Evolutionary conservation across 1,284 basidiomycete genomes (phyloP), one percentile per base, ranked within the genome.

Genomic region (Cystobasidiaceae sp.): DNA sequence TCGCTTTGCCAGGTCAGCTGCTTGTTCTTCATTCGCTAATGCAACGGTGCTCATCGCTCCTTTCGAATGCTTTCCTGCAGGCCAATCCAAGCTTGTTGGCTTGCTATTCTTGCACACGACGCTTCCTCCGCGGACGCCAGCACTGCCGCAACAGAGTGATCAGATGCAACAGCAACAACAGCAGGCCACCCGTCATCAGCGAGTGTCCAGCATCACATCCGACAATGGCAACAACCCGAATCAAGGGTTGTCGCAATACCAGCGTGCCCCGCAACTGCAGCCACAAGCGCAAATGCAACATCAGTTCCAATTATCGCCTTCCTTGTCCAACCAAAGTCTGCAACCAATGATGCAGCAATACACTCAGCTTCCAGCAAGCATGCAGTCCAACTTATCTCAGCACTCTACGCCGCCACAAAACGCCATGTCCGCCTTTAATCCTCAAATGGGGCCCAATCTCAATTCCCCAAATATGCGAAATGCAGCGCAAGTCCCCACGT

Each of bases 1-100:
- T 64, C 19, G 51, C 61, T 5, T 27, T 64, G 44, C 61, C 61
- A 27, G 51, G 60, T 62, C 28, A 41, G 60, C 27, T n/a, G n/a
- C n/a, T 30, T 19, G n/a, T 15, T n/a, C 17, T 2, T 11, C 52
- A 9, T 8, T n/a, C n/a, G 13, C n/a, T 11, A 17, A n/a, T n/a
- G n/a, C n/a, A n/a, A n/a, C n/a, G n/a, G 8, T 2, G n/a, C 21
- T 57, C 11, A 25, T 9, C 34, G 6, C 15, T 28, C 17, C 15
- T 27, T 43, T 7, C 54, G 34, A 7, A 13, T 44, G 17, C 19
- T n/a, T n/a, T n/a, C n/a, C n/a, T n/a, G 32, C 25, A 62, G 60
- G 52, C 11, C 61, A 64, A 32, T 34, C 23, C 8, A 64, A 64
- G 33, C 52, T 64, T 9, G 61, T 64, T 4, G 61, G 61, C 3